Conservation (phyloP, 352 stramenopile genomes). For the Phytopythium oedochilum region DNA sequence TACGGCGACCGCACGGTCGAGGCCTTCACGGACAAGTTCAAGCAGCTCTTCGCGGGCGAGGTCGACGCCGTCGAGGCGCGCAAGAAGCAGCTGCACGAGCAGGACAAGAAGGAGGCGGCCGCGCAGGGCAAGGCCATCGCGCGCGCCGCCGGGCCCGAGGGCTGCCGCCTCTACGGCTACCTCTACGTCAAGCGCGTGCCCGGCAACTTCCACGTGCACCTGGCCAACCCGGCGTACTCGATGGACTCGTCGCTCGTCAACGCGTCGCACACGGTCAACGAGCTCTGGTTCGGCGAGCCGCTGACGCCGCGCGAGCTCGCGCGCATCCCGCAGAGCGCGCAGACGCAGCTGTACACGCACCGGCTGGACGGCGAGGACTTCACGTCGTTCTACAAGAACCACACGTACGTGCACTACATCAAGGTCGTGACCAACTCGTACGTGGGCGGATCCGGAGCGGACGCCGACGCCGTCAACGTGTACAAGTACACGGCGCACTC, state of each 20-base stretch:
- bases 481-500: conserved; percentile 91
- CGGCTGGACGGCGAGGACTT: conserved; percentile 92
- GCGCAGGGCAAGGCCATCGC: conserved; percentile 58
- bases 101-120: conserved; percentile 86
- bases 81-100: conserved; percentile 93
- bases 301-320: conserved; percentile 42
- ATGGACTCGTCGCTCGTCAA: conserved; percentile 90
- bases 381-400: conserved; percentile 90
- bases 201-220: conserved; percentile 98
- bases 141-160: conserved; percentile 54
- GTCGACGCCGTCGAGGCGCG: conserved; percentile 61
- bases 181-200: conserved; percentile 91
- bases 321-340: conserved; percentile 84
- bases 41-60: conserved; percentile 79
- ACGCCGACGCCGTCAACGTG: conserved; percentile 48
- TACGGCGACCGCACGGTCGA: conserved; percentile 93
- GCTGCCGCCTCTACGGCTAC: conserved; percentile 73
- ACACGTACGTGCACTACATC: conserved; percentile 98
- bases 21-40: conserved; percentile 90
- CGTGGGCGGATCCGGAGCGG: conserved; percentile 48
- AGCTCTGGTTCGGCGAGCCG: conserved; percentile 94
- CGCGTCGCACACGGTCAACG: conserved; percentile 94
- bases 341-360: conserved; percentile 91
- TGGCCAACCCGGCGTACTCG: conserved; percentile 93
- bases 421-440: conserved; percentile 96